Evolutionary conservation across 108 stramenopile genomes (phyloP), one percentile per base, ranked within the genome.

Genomic region (Fragilaria crotonensis): DNA sequence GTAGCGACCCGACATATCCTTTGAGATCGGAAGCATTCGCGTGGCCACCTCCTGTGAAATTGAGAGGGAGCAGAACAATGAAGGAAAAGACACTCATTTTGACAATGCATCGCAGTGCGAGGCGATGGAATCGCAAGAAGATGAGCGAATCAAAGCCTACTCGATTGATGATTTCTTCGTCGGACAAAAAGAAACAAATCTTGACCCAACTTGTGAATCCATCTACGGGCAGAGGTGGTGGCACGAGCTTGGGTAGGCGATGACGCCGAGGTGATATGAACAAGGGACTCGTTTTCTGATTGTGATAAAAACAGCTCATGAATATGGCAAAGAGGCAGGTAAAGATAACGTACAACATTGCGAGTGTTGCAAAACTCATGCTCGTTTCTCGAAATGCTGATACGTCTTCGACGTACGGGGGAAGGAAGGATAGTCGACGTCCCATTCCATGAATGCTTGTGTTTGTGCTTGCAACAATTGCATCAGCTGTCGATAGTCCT

Each of bases 151-250:
- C 92, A 57, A 80, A 94, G 28, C 92, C 92, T 47, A 94, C 81
- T n/a, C 87, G 82, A 50, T 82, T 76, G 56, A 90, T 88, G 48
- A 94, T 90, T 75, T 87, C 90, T 72, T 93, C 87, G 65, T 93
- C 91, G 2, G 72, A 71, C 25, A 93, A 55, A 52, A 78, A 87
- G 49, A 93, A 75, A 60, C 83, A 85, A 31, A 93, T 68, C 67
- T 77, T 83, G 3, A 57, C 56, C 83, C 87, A 88, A 50, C 65
- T 78, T 56, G 84, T 82, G 51, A 67, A 74, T 11, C 90, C 84
- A 45, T 86, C 86, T 4, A 88, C 80, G 0, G 90, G 90, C 27
- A 91, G 54, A 4, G 91, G 91, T 17, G 87, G 85, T 1, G 91
- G 88, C 2, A 85, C 84, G 44, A 89, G 59, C 48, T 89, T 93